Base-by-base conservation (phyloP, 768 basidiomycete genomes). In the Leccinum arenicola region DNA sequence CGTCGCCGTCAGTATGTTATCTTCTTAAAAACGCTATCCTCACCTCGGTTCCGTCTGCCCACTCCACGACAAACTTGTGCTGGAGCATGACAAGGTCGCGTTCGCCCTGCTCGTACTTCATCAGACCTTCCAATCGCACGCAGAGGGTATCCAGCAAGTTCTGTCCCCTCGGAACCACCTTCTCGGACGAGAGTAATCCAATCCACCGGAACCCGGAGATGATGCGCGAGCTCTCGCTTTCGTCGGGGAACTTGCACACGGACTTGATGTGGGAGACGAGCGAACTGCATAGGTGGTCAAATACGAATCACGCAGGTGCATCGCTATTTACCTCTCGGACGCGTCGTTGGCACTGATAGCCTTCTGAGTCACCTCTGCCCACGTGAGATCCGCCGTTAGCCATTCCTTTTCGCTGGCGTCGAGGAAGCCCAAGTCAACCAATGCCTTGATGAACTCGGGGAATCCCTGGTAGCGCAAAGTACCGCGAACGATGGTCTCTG, bases 81-180 rank as follows among this genome's bases (percentile, higher is more conserved):
- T 98, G 96, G 55, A 99, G 85, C 87, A 98, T 93, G 60, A 99
- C 92, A 61, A 98, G 84, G 74, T 99, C 96, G 11, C 93, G 88
- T 76, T 98, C 95, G 62, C 92, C 93, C 50, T 80, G 76, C 62
- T 87, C 90, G 76, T 96, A 98, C 74, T 87, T 84, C 92, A 98
- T 97, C 72, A 96, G 82, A 60, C 80, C 84, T 80, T 99, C 95
- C 52, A 99, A 83, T 21, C 82, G 86, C 3, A 84, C 91, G 72
- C 95, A 97, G 60, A 99, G 88, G 4, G 97, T 95, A 75, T 97
- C 94, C 63, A 99, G 85, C 64, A 96, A 81, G 76, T 91, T 95
- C 36, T 81, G 81, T 33, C 79, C 85, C 45, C 90, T 84, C 2
- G 86, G 79, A 31, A 70, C 77, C 31, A 86, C 84, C 57, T 81